Conservation (phyloP, 129 eudicot species). For the Silybum marianum region DNA sequence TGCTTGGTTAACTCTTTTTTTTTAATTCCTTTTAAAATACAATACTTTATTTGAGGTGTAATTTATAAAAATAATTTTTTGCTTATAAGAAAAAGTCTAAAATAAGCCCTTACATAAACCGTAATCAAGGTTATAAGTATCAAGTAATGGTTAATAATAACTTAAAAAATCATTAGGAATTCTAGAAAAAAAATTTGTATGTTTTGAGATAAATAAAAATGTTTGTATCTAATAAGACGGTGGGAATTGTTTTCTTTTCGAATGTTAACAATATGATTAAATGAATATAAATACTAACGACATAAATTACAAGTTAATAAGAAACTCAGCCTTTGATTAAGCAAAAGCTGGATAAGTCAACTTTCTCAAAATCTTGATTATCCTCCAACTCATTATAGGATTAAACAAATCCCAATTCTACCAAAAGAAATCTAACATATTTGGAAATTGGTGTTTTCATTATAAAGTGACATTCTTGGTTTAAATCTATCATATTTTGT, state of each 20-base stretch:
- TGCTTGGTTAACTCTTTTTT: too few species aligned
- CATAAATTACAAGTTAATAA: slow-evolving; percentile 4
- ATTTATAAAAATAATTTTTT: too few species aligned
- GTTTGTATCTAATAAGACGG: slow-evolving; percentile 13
- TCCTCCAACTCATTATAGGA: slow-evolving; percentile 14
- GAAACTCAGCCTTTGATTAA: slow-evolving; percentile 25
- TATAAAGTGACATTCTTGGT: background rate
- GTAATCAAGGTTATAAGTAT: background rate
- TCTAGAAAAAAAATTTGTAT: background rate
- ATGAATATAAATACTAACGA: background rate
- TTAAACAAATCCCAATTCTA: slow-evolving; percentile 19
- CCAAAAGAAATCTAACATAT: background rate
- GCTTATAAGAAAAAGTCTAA: too few species aligned
- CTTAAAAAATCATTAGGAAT: background rate
- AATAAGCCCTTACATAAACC: background rate
- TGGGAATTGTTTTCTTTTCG: background rate
- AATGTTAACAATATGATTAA: slow-evolving; percentile 14
- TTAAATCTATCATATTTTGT: background rate
- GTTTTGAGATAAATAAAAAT: background rate
- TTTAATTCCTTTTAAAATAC: too few species aligned
- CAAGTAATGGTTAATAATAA: background rate
- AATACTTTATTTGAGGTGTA: too few species aligned
- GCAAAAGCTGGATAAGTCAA: slow-evolving; percentile 30
- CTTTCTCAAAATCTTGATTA: slow-evolving; percentile 11
- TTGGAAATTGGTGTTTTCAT: background rate